Percentiles rank a stretch among this genome's conserved stretches.
Evolutionary conservation across 2,329 filamentous ascomycete species (phyloP).

Genomic region (Exserohilum rostratum): DNA sequence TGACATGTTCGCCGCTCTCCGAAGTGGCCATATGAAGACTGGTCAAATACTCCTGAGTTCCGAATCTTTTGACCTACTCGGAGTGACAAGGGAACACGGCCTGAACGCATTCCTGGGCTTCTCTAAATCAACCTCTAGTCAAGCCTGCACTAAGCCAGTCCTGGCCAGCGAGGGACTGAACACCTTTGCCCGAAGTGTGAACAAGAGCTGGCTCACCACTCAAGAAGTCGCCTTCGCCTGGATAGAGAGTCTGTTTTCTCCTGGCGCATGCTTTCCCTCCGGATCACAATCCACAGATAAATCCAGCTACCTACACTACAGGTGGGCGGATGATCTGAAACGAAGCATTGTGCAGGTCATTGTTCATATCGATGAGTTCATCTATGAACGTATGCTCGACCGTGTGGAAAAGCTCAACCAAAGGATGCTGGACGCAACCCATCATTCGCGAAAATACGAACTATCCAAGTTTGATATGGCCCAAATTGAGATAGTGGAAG

Average conservation of each 20-base stretch:
- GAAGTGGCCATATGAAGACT: conserved; percentile 46
- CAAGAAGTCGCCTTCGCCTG: conserved; percentile 62
- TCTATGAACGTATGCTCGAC: conserved; percentile 53
- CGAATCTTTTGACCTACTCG: conserved; percentile 58
- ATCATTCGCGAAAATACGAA: conserved; percentile 20
- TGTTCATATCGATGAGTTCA: conserved; percentile 60
- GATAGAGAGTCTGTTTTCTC: conserved; percentile 59
- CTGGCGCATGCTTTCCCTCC: conserved; percentile 36
- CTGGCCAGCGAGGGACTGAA: conserved; percentile 49
- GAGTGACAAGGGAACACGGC: conserved; percentile 57
- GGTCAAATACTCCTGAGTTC: conserved; percentile 57
- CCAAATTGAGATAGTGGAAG: conserved; percentile 61
- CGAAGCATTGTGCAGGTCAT: conserved; percentile 60
- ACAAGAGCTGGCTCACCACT: conserved; percentile 54
- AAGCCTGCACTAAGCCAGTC: conserved; percentile 47
- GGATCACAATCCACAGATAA: conserved; percentile 20
- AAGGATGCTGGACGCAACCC: conserved; percentile 30
- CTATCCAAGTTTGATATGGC: conserved; percentile 43
- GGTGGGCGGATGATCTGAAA: conserved; percentile 64
- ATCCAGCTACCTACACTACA: conserved; percentile 60
- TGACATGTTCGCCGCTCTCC: conserved; percentile 51
- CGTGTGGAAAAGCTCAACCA: conserved; percentile 38
- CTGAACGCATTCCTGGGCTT: conserved; percentile 64
- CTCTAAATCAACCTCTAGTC: conserved; percentile 55
- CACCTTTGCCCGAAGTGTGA: conserved; percentile 54